These are phyloP conservation scores for Pseudofabraea citricarpa DNA, from an alignment of 2,329 filamentous ascomycete species.

Conservation along the genomic window DNA sequence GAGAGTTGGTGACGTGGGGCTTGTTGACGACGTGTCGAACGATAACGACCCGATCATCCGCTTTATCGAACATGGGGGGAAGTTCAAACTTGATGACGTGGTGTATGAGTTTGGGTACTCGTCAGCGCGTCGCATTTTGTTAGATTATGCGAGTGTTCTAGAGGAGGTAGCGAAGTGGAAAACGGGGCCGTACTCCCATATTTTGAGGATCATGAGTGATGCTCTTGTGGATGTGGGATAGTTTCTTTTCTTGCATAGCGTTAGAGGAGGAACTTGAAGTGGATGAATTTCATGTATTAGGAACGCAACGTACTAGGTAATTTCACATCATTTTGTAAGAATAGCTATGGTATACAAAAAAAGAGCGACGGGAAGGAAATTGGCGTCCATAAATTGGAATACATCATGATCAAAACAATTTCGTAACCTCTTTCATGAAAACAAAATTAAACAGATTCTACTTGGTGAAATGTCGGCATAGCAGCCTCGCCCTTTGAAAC, in stretches of 20 bases:
- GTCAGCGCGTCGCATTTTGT: conserved; percentile 42
- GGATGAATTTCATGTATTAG: too few species aligned
- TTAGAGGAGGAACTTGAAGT: too few species aligned
- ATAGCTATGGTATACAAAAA: too few species aligned
- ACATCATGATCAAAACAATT: too few species aligned
- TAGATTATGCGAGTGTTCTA: conserved; percentile 47
- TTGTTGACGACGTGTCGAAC: conserved; percentile 21
- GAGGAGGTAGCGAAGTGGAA: conserved; percentile 46
- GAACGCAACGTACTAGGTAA: too few species aligned
- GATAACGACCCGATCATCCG: conserved; percentile 28
- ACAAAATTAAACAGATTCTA: too few species aligned
- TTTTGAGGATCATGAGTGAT: conserved; percentile 51
- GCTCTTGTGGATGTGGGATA: conserved; percentile 32
- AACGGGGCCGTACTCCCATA: conserved; percentile 43
- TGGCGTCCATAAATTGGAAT: too few species aligned
- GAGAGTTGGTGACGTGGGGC: conserved; percentile 38
- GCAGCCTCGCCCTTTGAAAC: too few species aligned
- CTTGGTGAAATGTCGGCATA: too few species aligned
- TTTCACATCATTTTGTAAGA: too few species aligned
- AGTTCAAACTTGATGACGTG: conserved; percentile 41
- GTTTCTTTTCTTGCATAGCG: conserved; percentile 2
- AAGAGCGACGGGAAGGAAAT: too few species aligned
- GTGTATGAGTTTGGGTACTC: conserved; percentile 44
- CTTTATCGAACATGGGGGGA: conserved; percentile 45
- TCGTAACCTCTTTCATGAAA: too few species aligned